These are phyloP conservation scores for Candida sp. DNA, from an alignment of 1,139 yeast species.

Conservation along the genomic window DNA sequence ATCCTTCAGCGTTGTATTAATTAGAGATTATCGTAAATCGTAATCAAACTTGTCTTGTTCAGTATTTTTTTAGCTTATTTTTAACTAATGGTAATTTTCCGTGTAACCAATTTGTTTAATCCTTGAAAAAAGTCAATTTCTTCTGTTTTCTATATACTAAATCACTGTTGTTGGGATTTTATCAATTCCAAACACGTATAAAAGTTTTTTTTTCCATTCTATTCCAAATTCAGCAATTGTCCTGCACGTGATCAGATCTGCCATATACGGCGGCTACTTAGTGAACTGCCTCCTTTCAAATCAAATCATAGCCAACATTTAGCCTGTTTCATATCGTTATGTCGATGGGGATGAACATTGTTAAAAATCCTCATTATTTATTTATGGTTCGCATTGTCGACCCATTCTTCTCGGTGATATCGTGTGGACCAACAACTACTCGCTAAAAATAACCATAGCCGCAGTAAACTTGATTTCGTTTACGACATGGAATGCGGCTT, in stretches of 20 bases:
- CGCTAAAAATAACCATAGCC: not conserved
- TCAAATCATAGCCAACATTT: too few species aligned
- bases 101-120: not conserved
- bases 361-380: too few species aligned
- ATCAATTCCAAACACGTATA: not conserved
- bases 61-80: not conserved
- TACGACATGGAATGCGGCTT: not conserved
- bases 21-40: too few species aligned
- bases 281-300: not conserved
- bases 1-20: not conserved
- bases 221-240: not conserved
- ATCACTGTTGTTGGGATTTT: not conserved
- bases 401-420: not conserved
- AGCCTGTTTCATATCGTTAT: not conserved
- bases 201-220: not conserved
- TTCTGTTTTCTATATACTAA: not conserved
- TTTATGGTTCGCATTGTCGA: too few species aligned
- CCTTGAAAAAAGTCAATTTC: not conserved
- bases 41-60: too few species aligned
- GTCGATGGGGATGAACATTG: not conserved
- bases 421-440: not conserved
- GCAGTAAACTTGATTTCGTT: not conserved
- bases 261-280: not conserved
- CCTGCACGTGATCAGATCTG: not conserved
- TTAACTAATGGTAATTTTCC: not conserved